Base-by-base conservation (phyloP, 2,329 filamentous ascomycete species). In the Ophiostoma tasmaniense region DNA sequence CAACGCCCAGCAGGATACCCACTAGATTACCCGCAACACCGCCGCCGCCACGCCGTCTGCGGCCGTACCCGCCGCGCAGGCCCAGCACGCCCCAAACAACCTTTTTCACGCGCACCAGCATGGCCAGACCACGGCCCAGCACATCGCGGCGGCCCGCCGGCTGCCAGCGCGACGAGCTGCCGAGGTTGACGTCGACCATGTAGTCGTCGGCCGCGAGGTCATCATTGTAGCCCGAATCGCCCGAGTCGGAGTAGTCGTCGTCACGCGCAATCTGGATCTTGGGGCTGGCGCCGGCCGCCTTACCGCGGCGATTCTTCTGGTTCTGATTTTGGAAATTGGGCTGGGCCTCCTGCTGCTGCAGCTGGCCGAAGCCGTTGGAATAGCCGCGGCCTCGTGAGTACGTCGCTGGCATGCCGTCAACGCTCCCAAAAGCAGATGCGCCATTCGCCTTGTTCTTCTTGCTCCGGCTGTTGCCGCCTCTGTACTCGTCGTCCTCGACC, bases 401-500 rank as follows among this genome's bases (percentile, higher is more conserved):
- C 70, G 59, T 70, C 65, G 67, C 70, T 10, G 71, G 70, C 65
- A 64, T 28, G 69, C 45, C 0, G 77, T 76, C 11, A 78, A 66
- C 67, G 2, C 69, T 33, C 3, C 65, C 77, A 25, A 74, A 75
- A 1, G 74, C 71, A 0, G 78, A 77, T 4, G 70, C 59, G 5
- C 13, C 22, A 2, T 28, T 28, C 20, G 30, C 13, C 28, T 25
- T 61, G 61, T 20, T 64, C 33, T 64, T 25, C 8, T 22, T 37
- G 61, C 61, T 22, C 6, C 35, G 22, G 20, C 14, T 70, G 71
- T 5, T 69, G 14, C 71, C 74, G 4, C 74, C 72, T 8, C 71
- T 72, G 11, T 71, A 77, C 59, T 81, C 81, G 68, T 81, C 78
- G 69, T 79, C 79, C 66, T 87, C 85, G 7, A 80, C 74, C 74